Evolutionary conservation across 2,329 filamentous ascomycete species (phyloP), one percentile per base, ranked within the genome.

Genomic region (Alternaria panax): DNA sequence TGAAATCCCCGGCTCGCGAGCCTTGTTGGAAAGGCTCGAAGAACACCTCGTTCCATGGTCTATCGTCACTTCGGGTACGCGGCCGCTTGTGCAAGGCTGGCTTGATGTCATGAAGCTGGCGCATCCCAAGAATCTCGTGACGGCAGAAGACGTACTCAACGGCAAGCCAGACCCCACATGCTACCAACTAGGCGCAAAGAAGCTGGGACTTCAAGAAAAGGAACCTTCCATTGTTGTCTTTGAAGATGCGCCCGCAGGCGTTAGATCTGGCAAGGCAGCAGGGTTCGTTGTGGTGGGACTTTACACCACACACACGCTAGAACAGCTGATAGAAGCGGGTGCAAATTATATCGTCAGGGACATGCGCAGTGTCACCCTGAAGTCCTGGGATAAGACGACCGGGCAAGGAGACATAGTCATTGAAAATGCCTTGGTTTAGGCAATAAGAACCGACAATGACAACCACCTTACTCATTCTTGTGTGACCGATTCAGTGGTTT

Each of bases 311-410:
- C 93, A 97, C 80, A 87, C 86, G 25, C 81, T 89, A 45, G 87
- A 88, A 68, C 87, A 93, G 80, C 84, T 96, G 50, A 80, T 84
- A 61, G 86, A 85, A 46, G 92, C 92, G 5, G 89, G 87, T n/a
- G 92, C 93, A 43, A 92, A 97, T 81, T 96, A 91, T 89, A 88
- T 97, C 51, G 89, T 97, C 57, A 83, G 84, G 77, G 92, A 97
- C 79, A 83, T 97, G 80, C 82, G 84, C 57, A 93, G 90, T 65
- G 87, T 96, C 63, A 86, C 80, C 68, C 80, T 96, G 54, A 80
- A 81, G 69, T 80, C 87, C 20, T 82, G 77, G 60, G 82, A 85
- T 52, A 80, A 80, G 65, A 81, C 83, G 61, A 84, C 82, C 51
- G 88, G 87, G n/a, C 80, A 80, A 64, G 84, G 91, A 54, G 86